phyloP scores from a whole-genome alignment of 345 rosid genomes.

The Gossypium herbaceum region DNA sequence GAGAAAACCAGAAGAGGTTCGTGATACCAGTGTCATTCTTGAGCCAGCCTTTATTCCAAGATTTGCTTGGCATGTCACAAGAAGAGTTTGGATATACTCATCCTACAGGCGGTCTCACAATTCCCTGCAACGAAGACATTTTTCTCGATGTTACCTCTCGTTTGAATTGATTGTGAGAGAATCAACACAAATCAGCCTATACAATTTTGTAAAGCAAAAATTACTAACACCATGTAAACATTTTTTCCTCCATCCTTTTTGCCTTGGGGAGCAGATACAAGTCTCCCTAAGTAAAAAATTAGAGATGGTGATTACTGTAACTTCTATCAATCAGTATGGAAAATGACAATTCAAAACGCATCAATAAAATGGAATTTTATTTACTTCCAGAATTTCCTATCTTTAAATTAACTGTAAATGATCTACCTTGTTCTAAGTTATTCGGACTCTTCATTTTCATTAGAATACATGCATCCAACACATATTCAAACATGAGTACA shows the following conservation, averaged over 20 bases:
- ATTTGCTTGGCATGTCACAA: slow-evolving; percentile 28
- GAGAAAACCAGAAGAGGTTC: slow-evolving; percentile 29
- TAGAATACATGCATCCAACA: no score
- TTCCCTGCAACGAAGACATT: slow-evolving; percentile 37
- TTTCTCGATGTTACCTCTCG: slow-evolving; percentile 31
- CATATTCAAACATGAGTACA: no score
- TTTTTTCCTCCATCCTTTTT: neutral
- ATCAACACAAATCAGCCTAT: neutral
- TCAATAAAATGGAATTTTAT: neutral
- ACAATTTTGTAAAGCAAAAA: slow-evolving; percentile 15
- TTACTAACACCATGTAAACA: neutral
- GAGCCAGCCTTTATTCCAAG: slow-evolving; percentile 25
- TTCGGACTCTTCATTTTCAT: no score
- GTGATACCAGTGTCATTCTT: slow-evolving; percentile 27
- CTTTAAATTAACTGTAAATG: neutral
- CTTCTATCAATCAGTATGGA: neutral
- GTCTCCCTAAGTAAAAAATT: neutral
- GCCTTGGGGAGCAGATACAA: neutral
- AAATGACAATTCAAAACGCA: neutral
- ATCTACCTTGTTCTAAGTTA: neutral
- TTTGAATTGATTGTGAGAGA: neutral
- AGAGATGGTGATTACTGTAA: slow-evolving; percentile 6
- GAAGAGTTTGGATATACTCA: slow-evolving; percentile 38
- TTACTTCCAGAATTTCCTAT: neutral
- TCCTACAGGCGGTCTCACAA: slow-evolving; percentile 39